Evolutionary conservation across 768 basidiomycete species (phyloP), one percentile per base, ranked within the genome.

Genomic region (Nidularia sp.): DNA sequence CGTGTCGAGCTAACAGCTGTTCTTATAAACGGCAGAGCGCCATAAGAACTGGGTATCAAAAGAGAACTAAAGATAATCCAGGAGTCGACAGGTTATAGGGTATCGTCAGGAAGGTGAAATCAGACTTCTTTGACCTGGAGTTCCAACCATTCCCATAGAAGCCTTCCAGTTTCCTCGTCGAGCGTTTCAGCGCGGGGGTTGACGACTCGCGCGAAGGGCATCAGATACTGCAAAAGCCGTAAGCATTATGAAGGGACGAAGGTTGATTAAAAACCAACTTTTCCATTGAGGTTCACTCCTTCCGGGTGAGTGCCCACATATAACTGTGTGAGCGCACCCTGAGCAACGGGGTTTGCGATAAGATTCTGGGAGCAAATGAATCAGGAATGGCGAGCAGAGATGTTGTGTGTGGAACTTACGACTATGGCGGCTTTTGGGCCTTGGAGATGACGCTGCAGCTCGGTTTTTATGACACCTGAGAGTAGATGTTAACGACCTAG

Each of bases 271-370:
- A 29, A 29, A 29, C 25, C 25, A 29, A 29, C 25, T 29, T 29
- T 64, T 2, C 81, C 79, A 48, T 74, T 71, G 1, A 69, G 54
- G 3, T 60, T 62, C 2, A 52, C 66, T 5, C 64, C 70, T 47
- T 76, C 71, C 1, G 71, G 67, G 51, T 74, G 56, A 12, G 73
- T 74, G 0, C 71, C 76, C 6, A 71, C 74, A 55, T 69, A 80
- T 8, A 78, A 62, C 50, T 71, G 74, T 1, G 77, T 73, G 45
- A 79, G 60, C 7, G 71, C 73, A 2, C 78, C 78, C 45, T 29
- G 43, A 13, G 34, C 25, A 31, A 32, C 47, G 5, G 9, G 8
- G 31, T 34, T 35, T 22, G 9, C 49, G 46, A 25, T 41, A 29
- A 29, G 25, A 29, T 29, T 29, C 25, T 29, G 25, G 25, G 25